Percentiles rank a stretch among this genome's conserved stretches.
These are phyloP conservation scores for Myxozyma nipponensis DNA, from an alignment of 805 yeast genomes.

Conservation along the genomic window DNA sequence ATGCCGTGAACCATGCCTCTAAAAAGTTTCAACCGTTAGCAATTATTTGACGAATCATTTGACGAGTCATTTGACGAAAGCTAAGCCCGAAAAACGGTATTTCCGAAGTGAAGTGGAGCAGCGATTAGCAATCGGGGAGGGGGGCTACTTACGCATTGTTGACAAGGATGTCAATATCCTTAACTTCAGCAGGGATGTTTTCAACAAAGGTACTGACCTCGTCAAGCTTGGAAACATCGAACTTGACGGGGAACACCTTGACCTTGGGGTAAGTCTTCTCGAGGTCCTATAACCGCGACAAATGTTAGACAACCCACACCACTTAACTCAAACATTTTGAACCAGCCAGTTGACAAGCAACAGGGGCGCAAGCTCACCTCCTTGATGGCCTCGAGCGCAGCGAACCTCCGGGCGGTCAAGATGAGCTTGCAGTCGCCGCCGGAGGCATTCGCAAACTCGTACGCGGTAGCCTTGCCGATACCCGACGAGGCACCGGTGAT, in stretches of 20 bases:
- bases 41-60: background rate
- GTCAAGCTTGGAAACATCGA: constrained; percentile 57
- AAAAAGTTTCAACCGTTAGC: background rate
- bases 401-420: constrained; percentile 76
- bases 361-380: constrained; percentile 28
- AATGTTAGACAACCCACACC: background rate
- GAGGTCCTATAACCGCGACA: constrained; percentile 36
- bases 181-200: constrained; percentile 51
- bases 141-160: constrained; percentile 56
- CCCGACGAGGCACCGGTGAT: constrained; percentile 97
- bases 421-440: constrained; percentile 67
- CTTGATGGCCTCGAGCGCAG: constrained; percentile 48
- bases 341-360: background rate
- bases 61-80: background rate
- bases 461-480: constrained; percentile 89
- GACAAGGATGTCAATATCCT: constrained; percentile 55
- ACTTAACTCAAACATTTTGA: background rate
- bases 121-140: no score
- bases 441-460: constrained; percentile 74
- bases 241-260: constrained; percentile 44
- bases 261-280: constrained; percentile 46
- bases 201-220: constrained; percentile 51
- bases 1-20: constrained; percentile 65
- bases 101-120: no score
- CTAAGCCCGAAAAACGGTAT: background rate